Evolutionary conservation across 805 yeast genomes (phyloP), one percentile per base, ranked within the genome.

Genomic region (Saccharomycopsis malanga): DNA sequence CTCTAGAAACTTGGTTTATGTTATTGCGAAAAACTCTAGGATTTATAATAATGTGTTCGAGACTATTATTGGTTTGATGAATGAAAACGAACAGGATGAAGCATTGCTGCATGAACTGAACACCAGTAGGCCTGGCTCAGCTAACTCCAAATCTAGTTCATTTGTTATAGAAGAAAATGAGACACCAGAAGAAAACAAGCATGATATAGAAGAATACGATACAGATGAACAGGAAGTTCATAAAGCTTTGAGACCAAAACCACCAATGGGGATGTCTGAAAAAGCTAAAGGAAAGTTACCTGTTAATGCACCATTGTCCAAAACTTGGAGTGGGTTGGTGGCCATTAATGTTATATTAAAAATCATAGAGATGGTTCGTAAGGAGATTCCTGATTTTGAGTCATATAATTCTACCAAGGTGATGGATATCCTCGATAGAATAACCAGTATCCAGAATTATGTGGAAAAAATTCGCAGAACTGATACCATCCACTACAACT

Each of bases 201-300:
- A 32, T 32, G 36, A 32, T n/a, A 7, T 12, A 5, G 36, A 32
- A 32, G 6, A 32, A 7, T n/a, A 9, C 17, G 29, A 41, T 29
- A 37, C 40, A 22, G 42, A 36, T 17, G 56, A 51, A 9, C 50
- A 48, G 3, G 67, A 58, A n/a, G 64, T 67, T 32, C 71, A 68
- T 32, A 62, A 58, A 30, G 66, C 70, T 3, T 59, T 76, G 32
- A 60, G 75, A 45, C 79, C 84, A 4, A 66, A 60, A 22, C 71
- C 69, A 10, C 83, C 82, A 3, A 60, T 69, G 1, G 86, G 87
- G 2, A 78, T 81, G 85, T 75, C 85, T 0, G 56, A 58, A 15
- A 73, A 68, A 42, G 79, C 82, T 1, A 71, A 69, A 39, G 74
- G 76, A 14, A 81, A 81, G 52, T 61, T 69, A 27, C 77, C 80